Base-by-base conservation (phyloP, 2,329 filamentous ascomycete genomes). In the Decorospora gaudefroyi region DNA sequence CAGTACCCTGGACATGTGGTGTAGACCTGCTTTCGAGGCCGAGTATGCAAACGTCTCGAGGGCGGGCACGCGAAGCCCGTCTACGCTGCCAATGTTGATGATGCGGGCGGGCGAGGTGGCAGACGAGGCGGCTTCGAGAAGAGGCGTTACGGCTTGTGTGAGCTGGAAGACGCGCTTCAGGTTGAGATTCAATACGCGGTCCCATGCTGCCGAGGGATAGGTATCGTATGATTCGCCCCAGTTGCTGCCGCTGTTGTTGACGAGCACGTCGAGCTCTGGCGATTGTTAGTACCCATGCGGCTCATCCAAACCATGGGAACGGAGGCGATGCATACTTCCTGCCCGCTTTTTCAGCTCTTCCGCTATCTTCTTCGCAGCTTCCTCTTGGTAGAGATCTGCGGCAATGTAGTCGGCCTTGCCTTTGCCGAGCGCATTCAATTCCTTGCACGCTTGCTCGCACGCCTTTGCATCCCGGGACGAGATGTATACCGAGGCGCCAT, bases 401-500 rank as follows among this genome's bases (percentile, higher is more conserved):
- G 74, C 74, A 16, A 88, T 78, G 13, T 78, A 74, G 46, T 85
- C 73, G 30, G 86, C 84, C 6, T 69, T 74, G 42, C 82, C 82
- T 42, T 73, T 76, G 55, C 80, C 76, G 19, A 80, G 73, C 51
- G 74, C 71, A 51, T 79, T 81, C 42, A 84, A 68, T 31, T 80
- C 80, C 1, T 81, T 79, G 21, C 72, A 78, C 12, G 84, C 80
- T 33, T 85, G 74, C 60, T 76, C 73, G 69, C 83, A 83, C 17
- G 75, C 72, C 29, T 80, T 82, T 11, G 81, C 82, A 21, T 86
- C 84, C 16, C 82, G 78, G 4, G 82, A 85, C 4, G 82, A 83
- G 51, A 89, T 84, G 73, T 87, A 88, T 4, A 88, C 85, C 51
- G 80, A 85, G 11, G 76, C 78, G 43, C 83, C 82, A 68, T 84